phyloP scores from a whole-genome alignment of 768 basidiomycete species.

The Suillus paluster region DNA sequence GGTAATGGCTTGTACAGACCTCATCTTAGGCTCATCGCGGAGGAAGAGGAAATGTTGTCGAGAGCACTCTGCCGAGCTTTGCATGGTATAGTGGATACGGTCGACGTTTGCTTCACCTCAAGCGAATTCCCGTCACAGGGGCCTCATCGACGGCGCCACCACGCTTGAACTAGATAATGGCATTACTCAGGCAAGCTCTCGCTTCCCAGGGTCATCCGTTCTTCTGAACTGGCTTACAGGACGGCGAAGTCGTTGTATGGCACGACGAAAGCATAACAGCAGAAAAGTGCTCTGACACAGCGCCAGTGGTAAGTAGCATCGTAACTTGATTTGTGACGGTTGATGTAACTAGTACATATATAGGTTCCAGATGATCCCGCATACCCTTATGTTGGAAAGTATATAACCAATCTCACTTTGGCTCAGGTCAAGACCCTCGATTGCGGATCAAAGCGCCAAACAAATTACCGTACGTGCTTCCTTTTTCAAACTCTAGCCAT shows the following conservation, averaged over 20 bases:
- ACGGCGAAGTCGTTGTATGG: conserved; percentile 79
- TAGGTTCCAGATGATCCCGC: conserved; percentile 61
- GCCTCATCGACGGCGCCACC: conserved; percentile 73
- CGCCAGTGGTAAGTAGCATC: conserved; percentile 53
- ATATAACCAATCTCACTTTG: conserved; percentile 75
- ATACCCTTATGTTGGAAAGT: conserved; percentile 80
- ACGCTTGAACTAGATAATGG: conserved; percentile 83
- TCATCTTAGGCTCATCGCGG: conserved; percentile 69
- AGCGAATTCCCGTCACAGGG: conserved; percentile 47
- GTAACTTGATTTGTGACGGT: neutral
- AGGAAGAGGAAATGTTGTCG: conserved; percentile 73
- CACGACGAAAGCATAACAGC: conserved; percentile 71
- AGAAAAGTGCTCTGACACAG: conserved; percentile 72
- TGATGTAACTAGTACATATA: conserved; percentile 4
- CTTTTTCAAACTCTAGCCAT: neutral
- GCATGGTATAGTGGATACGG: conserved; percentile 56
- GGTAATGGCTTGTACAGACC: conserved; percentile 9
- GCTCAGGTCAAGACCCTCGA: conserved; percentile 82
- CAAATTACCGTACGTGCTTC: conserved; percentile 55
- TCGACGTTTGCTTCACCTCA: conserved; percentile 15
- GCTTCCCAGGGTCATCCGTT: neutral
- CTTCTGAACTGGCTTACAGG: conserved; percentile 44
- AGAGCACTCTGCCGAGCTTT: conserved; percentile 75
- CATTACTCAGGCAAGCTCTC: conserved; percentile 59
- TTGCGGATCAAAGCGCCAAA: conserved; percentile 71